Evolutionary conservation across 805 yeast species (phyloP), one percentile per base, ranked within the genome.

Genomic region (Teunomyces funiuensis): DNA sequence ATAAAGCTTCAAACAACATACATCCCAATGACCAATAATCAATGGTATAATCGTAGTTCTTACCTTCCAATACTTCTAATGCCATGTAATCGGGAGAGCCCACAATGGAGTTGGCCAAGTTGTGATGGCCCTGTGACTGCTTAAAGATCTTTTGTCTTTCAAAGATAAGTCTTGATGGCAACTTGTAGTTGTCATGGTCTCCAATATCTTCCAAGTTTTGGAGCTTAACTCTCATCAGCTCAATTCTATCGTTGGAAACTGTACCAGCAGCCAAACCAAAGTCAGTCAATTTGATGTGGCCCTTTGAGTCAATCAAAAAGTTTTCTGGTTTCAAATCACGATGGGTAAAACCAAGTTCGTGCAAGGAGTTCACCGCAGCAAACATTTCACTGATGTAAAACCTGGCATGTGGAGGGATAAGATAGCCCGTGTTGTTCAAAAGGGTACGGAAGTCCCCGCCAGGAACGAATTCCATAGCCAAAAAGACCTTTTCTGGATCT

Each of bases 11-110:
- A 61, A 91, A 93, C 28, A 93, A 71, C 83, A 93, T 93, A 66
- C 99, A 93, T 4, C 99, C 99, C 44, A 93, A 72, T 0, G 98
- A 90, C 99, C 99, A 93, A 63, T 93, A 93, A 69, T 93, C 99
- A 43, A 95, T 95, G 11, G 99, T 91, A 61, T 84, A 90, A 60
- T 93, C 97, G 63, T 93, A 93, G 44, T 83, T 81, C 57, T 85
- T 85, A 6, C 99, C 99, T 63, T 88, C 95, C 40, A 93, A 77
- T 9, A 93, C 98, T 63, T 93, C 99, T 38, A 93, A 73, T 1
- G 99, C 99, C 99, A 93, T 93, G 60, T 93, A 93, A 64, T 93
- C 99, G 1, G 99, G 99, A 4, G 96, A 86, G 1, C 99, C 99
- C 11, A 93, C 99, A 52, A 91, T 88, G 1, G 97, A 88, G 54